Base-by-base conservation (phyloP, 1,139 yeast genomes). In the Kurtzmaniella quercitrusa region DNA sequence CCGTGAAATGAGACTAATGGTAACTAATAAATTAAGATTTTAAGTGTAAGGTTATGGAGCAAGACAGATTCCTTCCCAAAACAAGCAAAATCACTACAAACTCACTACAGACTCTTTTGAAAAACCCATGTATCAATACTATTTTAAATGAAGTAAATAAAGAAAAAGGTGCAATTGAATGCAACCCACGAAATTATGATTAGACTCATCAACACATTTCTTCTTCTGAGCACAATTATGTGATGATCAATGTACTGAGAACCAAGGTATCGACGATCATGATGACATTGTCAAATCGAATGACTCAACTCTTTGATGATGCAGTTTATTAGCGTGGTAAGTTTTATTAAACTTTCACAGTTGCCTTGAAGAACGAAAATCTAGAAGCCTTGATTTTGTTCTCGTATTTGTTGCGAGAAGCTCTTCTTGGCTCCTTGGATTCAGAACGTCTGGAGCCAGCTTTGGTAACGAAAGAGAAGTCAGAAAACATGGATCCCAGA, bases 401-500 rank as follows among this genome's bases (percentile, higher is more conserved):
- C 40, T 58, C 55, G 47, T 67, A 66, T 51, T 66, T 68, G 48
- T 59, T 59, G 33, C 52, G 56, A 41, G 54, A 56, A 14, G 44
- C 39, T 39, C 52, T 55, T 5, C 51, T 47, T 48, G 58, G 57
- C 38, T 51, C 53, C 37, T 41, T 44, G 7, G 40, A 6, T 21
- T 37, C 41, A 36, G 38, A 48, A 24, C 29, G 47, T 18, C 37
- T 25, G 6, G 36, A 31, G 10, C 18, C 16, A 12, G 36, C 12
- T 15, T 31, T 31, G 31, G 31, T 7, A 7, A 27, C 58, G 57
- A 68, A 63, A 7, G 73, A 66, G 46, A 69, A 68, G 10, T 73
- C 73, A 15, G 72, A 64, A 39, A 63, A 42, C 31, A 48, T 51
- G 5, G 70, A 59, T 33, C 51, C 54, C 36, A 45, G 51, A 19